Conservation (phyloP, 306 rosid genomes). For the Cicer yamashitae region DNA sequence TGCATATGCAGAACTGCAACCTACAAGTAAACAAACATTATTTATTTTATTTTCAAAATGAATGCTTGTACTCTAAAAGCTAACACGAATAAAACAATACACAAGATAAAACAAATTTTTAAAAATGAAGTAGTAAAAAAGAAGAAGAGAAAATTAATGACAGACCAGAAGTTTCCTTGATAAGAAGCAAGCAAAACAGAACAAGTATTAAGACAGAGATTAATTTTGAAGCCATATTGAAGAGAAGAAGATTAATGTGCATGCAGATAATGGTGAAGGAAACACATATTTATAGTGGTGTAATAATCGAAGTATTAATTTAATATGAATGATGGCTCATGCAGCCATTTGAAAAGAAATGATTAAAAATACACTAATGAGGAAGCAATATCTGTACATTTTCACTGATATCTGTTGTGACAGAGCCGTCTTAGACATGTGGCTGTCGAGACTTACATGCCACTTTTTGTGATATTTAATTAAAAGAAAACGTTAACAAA, state of each 20-base stretch:
- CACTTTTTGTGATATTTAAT: too few relatives aligned
- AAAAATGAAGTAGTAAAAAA: neutral
- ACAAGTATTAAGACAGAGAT: slow-evolving; percentile 41
- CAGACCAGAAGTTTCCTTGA: slow-evolving; percentile 54
- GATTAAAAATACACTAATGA: slow-evolving; percentile 39
- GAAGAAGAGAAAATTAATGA: neutral
- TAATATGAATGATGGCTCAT: slow-evolving; percentile 53
- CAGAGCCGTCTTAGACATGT: slow-evolving; percentile 62
- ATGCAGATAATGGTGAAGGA: slow-evolving; percentile 18
- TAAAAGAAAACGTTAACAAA: too few relatives aligned
- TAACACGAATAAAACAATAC: neutral
- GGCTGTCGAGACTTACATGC: slow-evolving; percentile 22
- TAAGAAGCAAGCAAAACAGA: slow-evolving; percentile 50
- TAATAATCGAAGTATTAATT: neutral
- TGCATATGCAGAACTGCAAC: slow-evolving; percentile 48
- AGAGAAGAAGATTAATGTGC: neutral
- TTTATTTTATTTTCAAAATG: neutral
- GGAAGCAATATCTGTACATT: slow-evolving; percentile 5
- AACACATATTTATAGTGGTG: slow-evolving; percentile 56
- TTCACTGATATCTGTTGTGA: neutral
- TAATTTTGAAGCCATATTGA: slow-evolving; percentile 58
- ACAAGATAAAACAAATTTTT: neutral
- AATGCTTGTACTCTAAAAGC: neutral
- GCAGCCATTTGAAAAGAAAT: slow-evolving; percentile 70
- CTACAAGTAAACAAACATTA: slow-evolving; percentile 43